Conservation (phyloP, 805 yeast species). For the Ascoidea rubescens region DNA sequence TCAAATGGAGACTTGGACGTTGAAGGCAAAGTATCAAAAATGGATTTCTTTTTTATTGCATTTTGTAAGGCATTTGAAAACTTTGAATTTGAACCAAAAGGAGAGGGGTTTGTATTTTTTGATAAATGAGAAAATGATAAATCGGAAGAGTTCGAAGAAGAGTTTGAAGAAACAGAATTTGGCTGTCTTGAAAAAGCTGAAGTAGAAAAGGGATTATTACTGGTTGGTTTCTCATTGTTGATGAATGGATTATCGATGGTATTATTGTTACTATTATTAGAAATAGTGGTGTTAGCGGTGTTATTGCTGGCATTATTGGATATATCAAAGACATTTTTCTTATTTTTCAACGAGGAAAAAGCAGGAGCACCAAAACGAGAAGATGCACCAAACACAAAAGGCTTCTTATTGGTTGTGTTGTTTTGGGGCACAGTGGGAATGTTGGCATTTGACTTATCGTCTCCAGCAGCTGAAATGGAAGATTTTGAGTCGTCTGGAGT, state of each 20-base stretch:
- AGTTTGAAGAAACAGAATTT: slow-evolving; percentile 3
- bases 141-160: slow-evolving; percentile 9
- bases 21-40: slow-evolving; percentile 28
- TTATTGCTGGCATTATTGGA: slow-evolving; percentile 25
- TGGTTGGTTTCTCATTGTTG: slow-evolving; percentile 6
- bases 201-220: slow-evolving; percentile 18
- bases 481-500: too few relatives aligned
- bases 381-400: slow-evolving; percentile 40
- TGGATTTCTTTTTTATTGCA: slow-evolving; percentile 38
- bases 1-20: slow-evolving; percentile 11
- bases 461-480: too few relatives aligned
- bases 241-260: slow-evolving; percentile 6
- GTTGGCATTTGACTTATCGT: too few relatives aligned
- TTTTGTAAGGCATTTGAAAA: slow-evolving; percentile 42
- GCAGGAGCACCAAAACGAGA: slow-evolving; percentile 33
- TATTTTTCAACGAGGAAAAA: slow-evolving; percentile 19
- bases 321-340: slow-evolving; percentile 26
- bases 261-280: slow-evolving; percentile 3
- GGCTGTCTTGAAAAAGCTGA: slow-evolving; percentile 11
- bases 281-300: slow-evolving; percentile 4
- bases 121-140: slow-evolving; percentile 6
- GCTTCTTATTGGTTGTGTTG: too few relatives aligned
- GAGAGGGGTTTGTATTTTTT: slow-evolving; percentile 8
- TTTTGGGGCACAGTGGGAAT: too few relatives aligned
- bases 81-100: slow-evolving; percentile 32